Base-by-base conservation (phyloP, 116 monocot genomes). In the Posidonia oceanica region DNA sequence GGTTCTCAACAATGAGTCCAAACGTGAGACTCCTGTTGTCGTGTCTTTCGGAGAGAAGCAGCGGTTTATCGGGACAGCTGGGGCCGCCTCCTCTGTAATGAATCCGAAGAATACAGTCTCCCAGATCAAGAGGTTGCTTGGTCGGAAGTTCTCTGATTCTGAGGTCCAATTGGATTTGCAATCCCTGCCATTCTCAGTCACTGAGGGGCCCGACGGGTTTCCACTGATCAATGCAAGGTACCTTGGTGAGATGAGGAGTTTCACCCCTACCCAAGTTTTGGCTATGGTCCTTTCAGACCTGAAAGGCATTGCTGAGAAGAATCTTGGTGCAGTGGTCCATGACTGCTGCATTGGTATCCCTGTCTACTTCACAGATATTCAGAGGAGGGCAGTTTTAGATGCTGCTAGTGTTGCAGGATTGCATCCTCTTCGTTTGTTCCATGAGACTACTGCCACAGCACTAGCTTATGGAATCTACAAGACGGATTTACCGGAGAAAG, bases 321-420 rank as follows among this genome's bases (percentile, higher is more conserved):
- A 89, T 68, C 80, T 94, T 17, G 80, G 80, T 54, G 48, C 80
- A 0, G 79, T 83, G 0, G 94, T 94, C 40, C 77, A 79, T 0
- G 90, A 94, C 59, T 94, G 94, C 66, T 94, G 90, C 69, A 89
- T 89, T 78, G 94, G 94, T 2, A 90, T 94, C 14, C 94, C 94
- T 1, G 82, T 79, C 12, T 94, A 90, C 52, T 94, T 89, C 75
- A 94, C 87, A 16, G 90, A 94, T 74, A 56, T 90, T 41, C 90
- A 94, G 82, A 74, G 94, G 37, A 78, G 90, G 71, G 86, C 84
- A 1, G 83, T 90, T 12, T 7, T 85, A 15, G 89, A 89, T 80
- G 87, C 94, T 36, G 94, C 94, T 0, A 62, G 67, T 3, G 87
- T 94, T 41, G 90, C 85, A 14, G 90, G 90, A 7, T 67, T 94